phyloP scores from a whole-genome alignment of 1,284 basidiomycete genomes.

The Ganoderma boninense region DNA sequence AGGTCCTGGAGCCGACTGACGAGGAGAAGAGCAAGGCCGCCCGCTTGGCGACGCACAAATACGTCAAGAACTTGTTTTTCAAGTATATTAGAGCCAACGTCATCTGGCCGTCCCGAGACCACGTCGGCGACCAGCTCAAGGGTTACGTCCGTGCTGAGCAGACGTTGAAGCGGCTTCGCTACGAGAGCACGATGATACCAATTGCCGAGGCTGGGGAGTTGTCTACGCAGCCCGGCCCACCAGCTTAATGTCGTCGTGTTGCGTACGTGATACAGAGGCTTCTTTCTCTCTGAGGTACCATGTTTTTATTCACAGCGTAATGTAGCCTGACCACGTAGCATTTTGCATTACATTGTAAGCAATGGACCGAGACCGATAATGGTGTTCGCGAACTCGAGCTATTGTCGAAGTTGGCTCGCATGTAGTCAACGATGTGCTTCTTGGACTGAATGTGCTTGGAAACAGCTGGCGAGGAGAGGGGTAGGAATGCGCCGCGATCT shows the following conservation, averaged over 20 bases:
- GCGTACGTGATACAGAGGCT: too few relatives aligned
- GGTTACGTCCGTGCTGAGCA: too few relatives aligned
- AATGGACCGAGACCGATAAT: conserved; percentile 20
- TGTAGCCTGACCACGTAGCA: too few relatives aligned
- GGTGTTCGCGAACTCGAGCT: conserved; percentile 29
- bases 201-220: too few relatives aligned
- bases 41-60: neutral
- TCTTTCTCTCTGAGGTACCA: too few relatives aligned
- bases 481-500: conserved; percentile 20
- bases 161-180: too few relatives aligned
- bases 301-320: too few relatives aligned
- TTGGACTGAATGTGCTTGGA: conserved; percentile 18
- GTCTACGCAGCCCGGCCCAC: too few relatives aligned
- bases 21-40: neutral
- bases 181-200: too few relatives aligned
- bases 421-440: conserved; percentile 24
- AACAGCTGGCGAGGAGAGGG: conserved; percentile 5
- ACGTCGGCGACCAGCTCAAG: neutral
- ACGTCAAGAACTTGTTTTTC: neutral
- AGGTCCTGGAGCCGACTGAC: neutral
- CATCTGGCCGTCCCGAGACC: neutral
- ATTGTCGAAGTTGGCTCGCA: conserved; percentile 31
- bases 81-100: neutral
- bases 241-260: too few relatives aligned
- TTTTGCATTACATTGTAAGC: too few relatives aligned